These are phyloP conservation scores for Psilocybe cubensis DNA, from an alignment of 768 basidiomycete genomes.

Conservation along the genomic window DNA sequence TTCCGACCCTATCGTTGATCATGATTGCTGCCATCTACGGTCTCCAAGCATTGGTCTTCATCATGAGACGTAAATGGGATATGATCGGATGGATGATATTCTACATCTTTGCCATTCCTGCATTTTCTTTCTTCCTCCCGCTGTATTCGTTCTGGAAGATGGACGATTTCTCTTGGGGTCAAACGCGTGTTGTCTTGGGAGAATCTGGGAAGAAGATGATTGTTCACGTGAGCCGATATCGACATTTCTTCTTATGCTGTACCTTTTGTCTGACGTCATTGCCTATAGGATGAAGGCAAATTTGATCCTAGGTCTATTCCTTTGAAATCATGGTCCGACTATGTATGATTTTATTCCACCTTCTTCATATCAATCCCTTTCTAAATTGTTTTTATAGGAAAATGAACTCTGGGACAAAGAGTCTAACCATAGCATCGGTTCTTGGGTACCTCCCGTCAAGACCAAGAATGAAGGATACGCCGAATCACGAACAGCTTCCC, in stretches of 20 bases:
- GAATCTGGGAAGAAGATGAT: slow-evolving; percentile 96
- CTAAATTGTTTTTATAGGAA: slow-evolving; percentile 50
- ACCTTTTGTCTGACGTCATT: slow-evolving; percentile 11
- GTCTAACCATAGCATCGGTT: slow-evolving; percentile 93
- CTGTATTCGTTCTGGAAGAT: slow-evolving; percentile 97
- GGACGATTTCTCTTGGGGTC: slow-evolving; percentile 98
- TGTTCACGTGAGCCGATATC: slow-evolving; percentile 71
- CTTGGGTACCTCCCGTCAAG: slow-evolving; percentile 84
- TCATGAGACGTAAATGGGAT: slow-evolving; percentile 95
- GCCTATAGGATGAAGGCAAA: slow-evolving; percentile 88
- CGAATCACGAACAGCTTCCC: slow-evolving; percentile 76
- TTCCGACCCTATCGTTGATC: slow-evolving; percentile 84
- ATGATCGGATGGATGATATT: slow-evolving; percentile 98
- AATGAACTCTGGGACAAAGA: slow-evolving; percentile 99
- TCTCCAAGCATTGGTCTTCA: slow-evolving; percentile 89
- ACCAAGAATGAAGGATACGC: slow-evolving; percentile 74
- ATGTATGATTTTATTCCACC: slow-evolving; percentile 52
- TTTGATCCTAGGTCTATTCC: slow-evolving; percentile 94
- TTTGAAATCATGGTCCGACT: slow-evolving; percentile 96
- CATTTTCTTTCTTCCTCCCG: slow-evolving; percentile 92
- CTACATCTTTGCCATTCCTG: slow-evolving; percentile 93
- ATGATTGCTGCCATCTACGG: slow-evolving; percentile 96
- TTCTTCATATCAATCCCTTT: not conserved
- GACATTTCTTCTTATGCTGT: not conserved
- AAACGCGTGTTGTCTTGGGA: slow-evolving; percentile 89